Conservation (phyloP, 2,329 filamentous ascomycete genomes). For the Stagonosporopsis rhizophila region DNA sequence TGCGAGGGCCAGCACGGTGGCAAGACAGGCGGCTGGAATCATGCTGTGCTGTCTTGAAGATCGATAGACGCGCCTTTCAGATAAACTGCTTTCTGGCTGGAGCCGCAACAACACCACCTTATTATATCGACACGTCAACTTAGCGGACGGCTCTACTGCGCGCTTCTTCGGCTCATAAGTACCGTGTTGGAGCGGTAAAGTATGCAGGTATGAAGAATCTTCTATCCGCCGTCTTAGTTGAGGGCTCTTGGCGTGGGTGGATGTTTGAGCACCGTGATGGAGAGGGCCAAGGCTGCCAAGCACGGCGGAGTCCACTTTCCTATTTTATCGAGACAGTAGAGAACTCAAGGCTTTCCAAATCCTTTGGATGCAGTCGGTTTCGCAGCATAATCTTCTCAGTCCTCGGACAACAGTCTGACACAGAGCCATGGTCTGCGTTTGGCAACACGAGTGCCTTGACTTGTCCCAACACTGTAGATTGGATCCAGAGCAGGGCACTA, state of each 20-base stretch:
- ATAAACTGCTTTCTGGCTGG: conserved; percentile 8
- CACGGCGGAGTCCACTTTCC: conserved; percentile 22
- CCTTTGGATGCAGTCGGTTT: too few relatives aligned
- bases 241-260: conserved; percentile 27
- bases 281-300: conserved; percentile 21
- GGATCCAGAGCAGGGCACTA: not conserved
- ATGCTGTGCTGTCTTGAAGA: conserved; percentile 19
- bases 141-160: conserved; percentile 7
- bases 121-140: conserved; percentile 25
- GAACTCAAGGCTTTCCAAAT: not conserved
- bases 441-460: too few relatives aligned
- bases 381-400: too few relatives aligned
- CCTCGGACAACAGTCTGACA: not conserved
- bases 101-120: conserved; percentile 19
- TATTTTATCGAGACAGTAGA: conserved; percentile 21
- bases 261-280: conserved; percentile 43
- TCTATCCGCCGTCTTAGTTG: conserved; percentile 7
- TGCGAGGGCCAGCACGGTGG: conserved; percentile 6
- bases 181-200: conserved; percentile 24
- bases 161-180: conserved; percentile 15
- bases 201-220: conserved; percentile 22
- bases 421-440: not conserved
- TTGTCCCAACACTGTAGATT: not conserved
- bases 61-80: conserved; percentile 1
- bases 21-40: conserved; percentile 13